A percentile compares a stretch with the other conserved stretches of the same genome.
phyloP scores from a whole-genome alignment of 2,329 filamentous ascomycete species.

The Xylaria sp. region DNA sequence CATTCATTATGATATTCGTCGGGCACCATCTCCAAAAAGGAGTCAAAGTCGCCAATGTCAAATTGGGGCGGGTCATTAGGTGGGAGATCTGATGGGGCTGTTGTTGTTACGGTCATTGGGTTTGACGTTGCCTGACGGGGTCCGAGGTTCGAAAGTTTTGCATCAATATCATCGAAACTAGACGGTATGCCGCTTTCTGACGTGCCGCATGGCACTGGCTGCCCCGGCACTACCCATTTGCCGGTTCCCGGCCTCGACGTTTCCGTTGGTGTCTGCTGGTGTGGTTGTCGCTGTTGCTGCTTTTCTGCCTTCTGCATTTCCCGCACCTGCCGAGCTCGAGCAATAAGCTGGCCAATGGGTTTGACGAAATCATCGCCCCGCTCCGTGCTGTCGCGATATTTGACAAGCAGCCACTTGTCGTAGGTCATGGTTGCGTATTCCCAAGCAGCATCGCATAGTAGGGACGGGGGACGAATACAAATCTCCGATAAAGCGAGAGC shows the following conservation, averaged over 20 bases:
- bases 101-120: not conserved
- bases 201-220: constrained; percentile 16
- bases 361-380: constrained; percentile 35
- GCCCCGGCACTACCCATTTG: constrained; percentile 14
- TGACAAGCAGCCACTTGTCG: constrained; percentile 33
- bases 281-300: constrained; percentile 14
- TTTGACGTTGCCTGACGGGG: constrained; percentile 8
- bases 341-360: constrained; percentile 36
- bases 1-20: constrained; percentile 30
- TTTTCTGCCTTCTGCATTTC: constrained; percentile 25
- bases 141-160: constrained; percentile 1
- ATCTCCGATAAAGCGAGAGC: constrained; percentile 37
- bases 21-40: constrained; percentile 34
- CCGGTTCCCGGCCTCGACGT: not conserved
- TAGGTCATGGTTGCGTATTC: constrained; percentile 27
- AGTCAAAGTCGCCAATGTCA: constrained; percentile 24
- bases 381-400: constrained; percentile 33
- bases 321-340: constrained; percentile 32
- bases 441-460: constrained; percentile 36
- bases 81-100: not conserved
- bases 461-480: constrained; percentile 37
- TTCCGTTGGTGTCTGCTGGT: constrained; percentile 12
- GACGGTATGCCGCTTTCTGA: constrained; percentile 1
- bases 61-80: constrained; percentile 12
- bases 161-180: constrained; percentile 3